Base-by-base conservation (phyloP, 139 green algal genomes). In the Chlorella sp. region DNA sequence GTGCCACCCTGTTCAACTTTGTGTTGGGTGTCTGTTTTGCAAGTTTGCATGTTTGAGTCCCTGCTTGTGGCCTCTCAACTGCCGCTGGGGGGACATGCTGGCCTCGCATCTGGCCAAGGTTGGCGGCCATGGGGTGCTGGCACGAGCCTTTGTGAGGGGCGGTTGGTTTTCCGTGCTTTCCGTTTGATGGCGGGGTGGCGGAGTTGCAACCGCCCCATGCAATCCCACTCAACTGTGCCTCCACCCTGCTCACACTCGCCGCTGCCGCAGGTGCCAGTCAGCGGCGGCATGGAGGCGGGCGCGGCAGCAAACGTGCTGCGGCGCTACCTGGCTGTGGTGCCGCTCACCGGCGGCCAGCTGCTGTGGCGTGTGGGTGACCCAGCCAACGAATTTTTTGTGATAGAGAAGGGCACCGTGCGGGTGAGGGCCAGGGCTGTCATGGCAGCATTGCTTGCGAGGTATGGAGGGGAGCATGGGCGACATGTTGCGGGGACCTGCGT, bases 331-430 rank as follows among this genome's bases (percentile, higher is more conserved):
- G 30, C 48, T 1, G 41, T 46, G 17, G 60, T 82, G 41, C 43
- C 46, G 28, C 82, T 88, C 40, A 32, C 34, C 3, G 38, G 54
- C 19, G 87, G 87, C 41, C 83, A 86, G 82, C 48, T 77, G 41
- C 87, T 90, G 54, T 90, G 87, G 87, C 58, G 67, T 20, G 54
- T 75, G 38, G 38, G 69, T 32, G 76, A 88, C 41, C 36, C 51
- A 16, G 87, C 87, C 34, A 30, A 80, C 2, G 76, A 86, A 11
- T 58, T 85, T 26, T 87, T 80, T 77, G 80, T 90, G 54, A 80
- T 90, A 19, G 87, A 90, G 56, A 84, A 83, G 82, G 87, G 87
- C 32, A 32, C 75, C 9, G 51, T 90, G 22, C 65, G 87, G 70
- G 83, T 90, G 62, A 72, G 84, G 19, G 54, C 56, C n/a, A 2